phyloP scores from a whole-genome alignment of 106 monocot species.

The Cymbidium sinense region DNA sequence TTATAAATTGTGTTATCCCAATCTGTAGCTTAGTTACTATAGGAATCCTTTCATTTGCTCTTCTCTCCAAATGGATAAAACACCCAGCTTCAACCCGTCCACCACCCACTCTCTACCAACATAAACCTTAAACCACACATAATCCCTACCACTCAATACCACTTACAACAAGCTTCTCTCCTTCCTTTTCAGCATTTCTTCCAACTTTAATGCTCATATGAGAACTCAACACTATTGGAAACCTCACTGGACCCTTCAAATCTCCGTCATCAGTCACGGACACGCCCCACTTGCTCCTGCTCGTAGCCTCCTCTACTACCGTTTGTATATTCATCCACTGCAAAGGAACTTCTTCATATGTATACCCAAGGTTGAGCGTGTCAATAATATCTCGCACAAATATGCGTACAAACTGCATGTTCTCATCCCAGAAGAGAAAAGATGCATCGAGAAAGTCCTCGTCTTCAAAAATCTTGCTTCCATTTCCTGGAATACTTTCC shows the following conservation, averaged over 20 bases:
- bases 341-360: not conserved
- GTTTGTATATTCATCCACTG: not conserved
- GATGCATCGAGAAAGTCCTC: constrained; percentile 12
- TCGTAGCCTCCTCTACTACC: not conserved
- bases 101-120: not conserved
- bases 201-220: not conserved
- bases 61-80: not conserved
- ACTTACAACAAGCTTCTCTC: not conserved
- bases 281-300: not conserved
- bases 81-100: not conserved
- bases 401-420: not conserved
- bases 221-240: not conserved
- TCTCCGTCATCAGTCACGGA: not conserved
- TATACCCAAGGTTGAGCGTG: not conserved
- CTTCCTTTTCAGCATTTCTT: not conserved
- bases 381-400: not conserved
- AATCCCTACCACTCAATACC: not conserved
- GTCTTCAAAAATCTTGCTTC: constrained; percentile 6
- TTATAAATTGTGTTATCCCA: not conserved
- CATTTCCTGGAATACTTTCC: not conserved
- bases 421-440: constrained; percentile 8
- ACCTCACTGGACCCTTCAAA: not conserved
- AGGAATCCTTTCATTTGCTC: not conserved
- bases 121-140: constrained; percentile 6
- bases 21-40: not conserved